phyloP scores from a whole-genome alignment of 495 filamentous ascomycete species.

The Talaromyces ruber region DNA sequence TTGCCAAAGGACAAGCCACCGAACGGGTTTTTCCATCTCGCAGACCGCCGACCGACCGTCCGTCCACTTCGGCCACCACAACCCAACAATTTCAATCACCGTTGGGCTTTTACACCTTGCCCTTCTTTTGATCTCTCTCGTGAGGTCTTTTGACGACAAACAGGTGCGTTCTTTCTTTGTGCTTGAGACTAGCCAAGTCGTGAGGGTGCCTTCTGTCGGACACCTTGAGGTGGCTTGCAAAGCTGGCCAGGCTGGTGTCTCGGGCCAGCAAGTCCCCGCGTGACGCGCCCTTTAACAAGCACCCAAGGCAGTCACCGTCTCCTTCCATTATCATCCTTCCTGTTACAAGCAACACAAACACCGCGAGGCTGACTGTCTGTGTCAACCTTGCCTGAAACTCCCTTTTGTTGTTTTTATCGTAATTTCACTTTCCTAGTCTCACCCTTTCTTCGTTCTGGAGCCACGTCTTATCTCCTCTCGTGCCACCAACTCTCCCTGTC shows the following conservation, averaged over 20 bases:
- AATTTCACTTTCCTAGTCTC: slow-evolving; percentile 11
- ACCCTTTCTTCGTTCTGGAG: slow-evolving; percentile 11
- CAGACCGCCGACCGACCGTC: background rate
- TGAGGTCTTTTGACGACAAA: background rate
- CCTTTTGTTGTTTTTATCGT: slow-evolving; percentile 5
- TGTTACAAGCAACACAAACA: background rate
- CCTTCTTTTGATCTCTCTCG: background rate
- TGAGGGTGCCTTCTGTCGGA: background rate
- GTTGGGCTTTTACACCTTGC: background rate
- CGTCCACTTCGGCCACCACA: background rate
- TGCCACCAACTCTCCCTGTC: slow-evolving; percentile 9
- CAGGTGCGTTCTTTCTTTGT: background rate
- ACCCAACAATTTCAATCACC: background rate
- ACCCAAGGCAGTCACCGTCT: slow-evolving; percentile 1
- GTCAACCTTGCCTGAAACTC: slow-evolving; percentile 11
- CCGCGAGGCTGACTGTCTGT: background rate
- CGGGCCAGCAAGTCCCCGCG: slow-evolving; percentile 1
- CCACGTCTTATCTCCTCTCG: slow-evolving; percentile 10
- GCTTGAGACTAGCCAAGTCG: background rate
- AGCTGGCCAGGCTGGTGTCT: background rate
- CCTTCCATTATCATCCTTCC: background rate
- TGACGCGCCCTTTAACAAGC: slow-evolving; percentile 1
- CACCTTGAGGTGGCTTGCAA: background rate
- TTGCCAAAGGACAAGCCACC: background rate
- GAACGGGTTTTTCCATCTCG: background rate